These are phyloP conservation scores for Rhizopus stolonifer DNA, from an alignment of 371 early-diverging fungal genomes.

Conservation along the genomic window DNA sequence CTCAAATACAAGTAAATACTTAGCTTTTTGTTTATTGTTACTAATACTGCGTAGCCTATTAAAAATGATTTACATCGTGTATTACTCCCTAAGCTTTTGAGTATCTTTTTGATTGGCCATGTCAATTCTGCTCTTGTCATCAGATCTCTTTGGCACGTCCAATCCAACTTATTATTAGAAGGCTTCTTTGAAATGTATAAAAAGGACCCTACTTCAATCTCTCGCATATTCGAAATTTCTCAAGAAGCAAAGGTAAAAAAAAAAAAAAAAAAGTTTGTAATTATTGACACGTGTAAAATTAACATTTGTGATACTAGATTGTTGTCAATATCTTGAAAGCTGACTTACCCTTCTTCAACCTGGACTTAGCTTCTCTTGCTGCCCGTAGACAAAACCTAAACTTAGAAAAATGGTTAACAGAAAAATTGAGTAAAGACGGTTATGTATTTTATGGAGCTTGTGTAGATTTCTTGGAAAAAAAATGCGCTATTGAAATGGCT, in stretches of 20 bases:
- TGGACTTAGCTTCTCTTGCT: conserved; percentile 85
- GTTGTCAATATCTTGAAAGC: conserved; percentile 68
- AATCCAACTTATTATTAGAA: conserved; percentile 58
- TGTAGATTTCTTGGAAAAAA: conserved; percentile 74
- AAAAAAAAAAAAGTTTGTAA: not conserved
- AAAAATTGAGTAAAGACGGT: conserved; percentile 62
- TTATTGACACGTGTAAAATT: not conserved
- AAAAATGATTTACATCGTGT: conserved; percentile 72
- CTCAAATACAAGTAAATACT: conserved; percentile 55
- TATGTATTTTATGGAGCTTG: conserved; percentile 69
- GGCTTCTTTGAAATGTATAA: conserved; percentile 76
- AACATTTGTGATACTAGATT: conserved; percentile 43
- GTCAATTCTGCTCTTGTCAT: conserved; percentile 74
- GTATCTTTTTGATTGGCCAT: conserved; percentile 74
- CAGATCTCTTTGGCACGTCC: conserved; percentile 70
- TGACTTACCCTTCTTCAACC: conserved; percentile 67
- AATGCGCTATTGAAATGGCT: conserved; percentile 57
- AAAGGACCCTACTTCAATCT: conserved; percentile 67
- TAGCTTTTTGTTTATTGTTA: not conserved
- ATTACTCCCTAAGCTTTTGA: conserved; percentile 63
- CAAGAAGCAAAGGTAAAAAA: conserved; percentile 75
- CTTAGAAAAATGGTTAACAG: conserved; percentile 84
- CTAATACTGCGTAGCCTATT: conserved; percentile 31
- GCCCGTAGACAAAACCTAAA: conserved; percentile 79
- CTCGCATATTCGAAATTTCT: conserved; percentile 78